These are phyloP conservation scores for Xylaria multiplex DNA, from an alignment of 2,329 filamentous ascomycete genomes.

Conservation along the genomic window DNA sequence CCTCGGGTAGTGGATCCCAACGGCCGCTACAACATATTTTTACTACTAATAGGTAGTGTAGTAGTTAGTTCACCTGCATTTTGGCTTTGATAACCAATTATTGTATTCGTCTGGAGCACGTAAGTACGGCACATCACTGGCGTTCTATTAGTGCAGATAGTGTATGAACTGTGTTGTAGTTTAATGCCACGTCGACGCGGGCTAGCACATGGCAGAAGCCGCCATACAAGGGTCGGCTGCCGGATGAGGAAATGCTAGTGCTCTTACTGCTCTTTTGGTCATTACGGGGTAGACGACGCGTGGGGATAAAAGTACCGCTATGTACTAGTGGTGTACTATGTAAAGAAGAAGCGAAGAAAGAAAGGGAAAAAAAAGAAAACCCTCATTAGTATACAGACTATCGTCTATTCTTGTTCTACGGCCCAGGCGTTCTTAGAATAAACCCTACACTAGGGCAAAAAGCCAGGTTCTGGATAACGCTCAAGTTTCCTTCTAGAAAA, in stretches of 20 bases:
- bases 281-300: constrained; percentile 4
- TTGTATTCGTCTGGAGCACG: no score
- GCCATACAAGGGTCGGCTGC: not conserved
- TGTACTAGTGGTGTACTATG: no score
- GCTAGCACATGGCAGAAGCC: constrained; percentile 16
- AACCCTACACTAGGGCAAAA: not conserved
- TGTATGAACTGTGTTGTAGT: not conserved
- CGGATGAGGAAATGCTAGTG: not conserved
- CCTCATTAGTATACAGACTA: no score
- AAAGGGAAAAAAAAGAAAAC: no score
- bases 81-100: no score
- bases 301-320: no score
- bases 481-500: constrained; percentile 29
- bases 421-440: no score
- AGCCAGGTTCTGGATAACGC: not conserved
- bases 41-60: no score
- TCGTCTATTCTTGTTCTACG: no score
- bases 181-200: constrained; percentile 8
- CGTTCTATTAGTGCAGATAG: not conserved
- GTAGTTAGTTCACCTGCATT: no score
- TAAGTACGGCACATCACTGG: no score
- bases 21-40: not conserved
- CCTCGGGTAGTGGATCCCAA: constrained; percentile 7
- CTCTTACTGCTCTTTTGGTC: not conserved
- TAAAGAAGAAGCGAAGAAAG: no score